phyloP scores from a whole-genome alignment of 495 filamentous ascomycete species.

The Pyronema domesticum region DNA sequence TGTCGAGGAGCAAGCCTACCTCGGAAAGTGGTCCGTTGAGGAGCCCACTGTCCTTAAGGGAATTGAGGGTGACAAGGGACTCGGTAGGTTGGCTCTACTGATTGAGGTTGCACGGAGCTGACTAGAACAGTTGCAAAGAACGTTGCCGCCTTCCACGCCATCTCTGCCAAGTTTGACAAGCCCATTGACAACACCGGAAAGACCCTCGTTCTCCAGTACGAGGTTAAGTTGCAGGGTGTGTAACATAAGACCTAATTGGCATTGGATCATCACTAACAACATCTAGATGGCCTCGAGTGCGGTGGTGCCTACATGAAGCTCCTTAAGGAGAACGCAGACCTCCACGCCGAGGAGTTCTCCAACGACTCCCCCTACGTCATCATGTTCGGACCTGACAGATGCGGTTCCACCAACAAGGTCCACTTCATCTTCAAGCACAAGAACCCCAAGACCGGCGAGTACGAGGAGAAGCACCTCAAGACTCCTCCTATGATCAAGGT shows the following conservation, averaged over 20 bases:
- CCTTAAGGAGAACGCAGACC: conserved; percentile 89
- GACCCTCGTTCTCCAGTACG: conserved; percentile 93
- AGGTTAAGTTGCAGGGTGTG: conserved; percentile 97
- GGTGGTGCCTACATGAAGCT: conserved; percentile 99
- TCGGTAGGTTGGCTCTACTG: conserved; percentile 27
- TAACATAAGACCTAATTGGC: conserved; percentile 14
- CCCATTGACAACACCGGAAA: conserved; percentile 94
- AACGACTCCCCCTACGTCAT: conserved; percentile 95
- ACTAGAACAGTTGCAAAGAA: conserved; percentile 62
- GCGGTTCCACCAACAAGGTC: conserved; percentile 96
- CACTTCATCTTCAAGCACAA: conserved; percentile 99
- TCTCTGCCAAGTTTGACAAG: conserved; percentile 96
- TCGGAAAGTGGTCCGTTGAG: conserved; percentile 92
- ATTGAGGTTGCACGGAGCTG: not conserved
- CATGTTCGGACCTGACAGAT: conserved; percentile 99
- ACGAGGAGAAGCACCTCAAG: conserved; percentile 98
- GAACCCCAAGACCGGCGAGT: conserved; percentile 99
- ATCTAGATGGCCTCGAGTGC: conserved; percentile 77
- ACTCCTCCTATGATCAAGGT: conserved; percentile 69
- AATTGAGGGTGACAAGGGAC: conserved; percentile 87
- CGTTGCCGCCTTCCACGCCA: conserved; percentile 91
- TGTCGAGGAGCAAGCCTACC: conserved; percentile 94
- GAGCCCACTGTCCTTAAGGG: conserved; percentile 85
- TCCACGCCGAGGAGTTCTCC: conserved; percentile 94
- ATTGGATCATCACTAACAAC: conserved; percentile 10